Evolutionary conservation across 768 basidiomycete species (phyloP), one percentile per base, ranked within the genome.

Genomic region (Lactarius akahatsu): DNA sequence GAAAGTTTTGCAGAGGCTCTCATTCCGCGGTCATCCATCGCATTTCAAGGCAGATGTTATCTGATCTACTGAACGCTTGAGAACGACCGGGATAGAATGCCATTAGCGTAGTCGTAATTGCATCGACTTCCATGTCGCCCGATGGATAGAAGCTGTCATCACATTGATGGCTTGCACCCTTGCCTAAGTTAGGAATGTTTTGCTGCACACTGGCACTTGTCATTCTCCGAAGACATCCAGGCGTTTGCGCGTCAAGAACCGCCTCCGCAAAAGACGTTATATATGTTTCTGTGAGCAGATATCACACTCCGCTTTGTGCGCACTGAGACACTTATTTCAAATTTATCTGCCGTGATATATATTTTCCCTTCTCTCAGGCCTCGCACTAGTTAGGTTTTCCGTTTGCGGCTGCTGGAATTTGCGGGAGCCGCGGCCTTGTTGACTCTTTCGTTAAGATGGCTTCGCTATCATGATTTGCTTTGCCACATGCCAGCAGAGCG

Each of bases 131-230:
- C 50, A 52, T 52, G 50, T 52, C 15, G 50, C 50, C 26, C 13
- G 50, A 28, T 4, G 26, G 23, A 52, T 52, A 28, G 50, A 52
- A 52, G 50, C 26, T 52, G 15, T 26, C 26, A 52, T 26, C 23
- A 50, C 10, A 13, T 10, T 47, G 23, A 47, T 47, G 47, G n/a
- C 23, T 23, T 50, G 20, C 43, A 45, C 43, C 20, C 4, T 45
- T n/a, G 43, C 43, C 43, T 45, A n/a, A n/a, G n/a, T n/a, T n/a
- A 20, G 50, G 50, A 23, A 52, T 50, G 47, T 50, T 50, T 50
- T 50, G 47, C 4, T 52, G 50, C 13, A 52, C 50, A 52, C 5
- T 34, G 34, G 34, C 9, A 34, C 13, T 10, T 52, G 45, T 47
- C n/a, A 23, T 10, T 15, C 50, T 52, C 50, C 10, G 26, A 26